A percentile compares a stretch with the other conserved stretches of the same genome.
Conservation (phyloP, 441 rosid genomes). For the Gossypium gossypioides region DNA sequence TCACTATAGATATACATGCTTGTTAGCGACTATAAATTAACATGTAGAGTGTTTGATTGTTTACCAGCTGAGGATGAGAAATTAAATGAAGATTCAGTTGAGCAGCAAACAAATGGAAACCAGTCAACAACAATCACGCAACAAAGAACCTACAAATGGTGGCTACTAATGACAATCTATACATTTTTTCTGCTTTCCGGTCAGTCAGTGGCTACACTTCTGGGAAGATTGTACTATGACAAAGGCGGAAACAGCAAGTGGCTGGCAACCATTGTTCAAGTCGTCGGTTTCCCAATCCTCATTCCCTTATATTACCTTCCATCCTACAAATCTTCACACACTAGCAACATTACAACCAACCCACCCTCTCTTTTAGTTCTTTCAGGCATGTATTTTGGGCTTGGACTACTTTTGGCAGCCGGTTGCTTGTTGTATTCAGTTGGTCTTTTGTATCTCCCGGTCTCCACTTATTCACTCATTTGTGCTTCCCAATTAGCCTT, state of each 20-base stretch:
- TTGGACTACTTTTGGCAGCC: constrained; percentile 30
- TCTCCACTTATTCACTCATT: constrained; percentile 46
- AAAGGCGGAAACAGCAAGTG: constrained; percentile 31
- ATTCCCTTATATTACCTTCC: constrained; percentile 20
- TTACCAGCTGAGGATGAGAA: constrained; percentile 15
- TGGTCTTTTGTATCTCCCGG: constrained; percentile 40
- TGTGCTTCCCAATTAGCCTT: constrained; percentile 45
- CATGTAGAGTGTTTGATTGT: background rate
- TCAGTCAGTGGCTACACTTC: constrained; percentile 22
- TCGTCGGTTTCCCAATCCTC: constrained; percentile 38
- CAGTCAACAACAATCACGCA: background rate
- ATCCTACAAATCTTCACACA: background rate
- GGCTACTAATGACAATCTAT: constrained; percentile 17
- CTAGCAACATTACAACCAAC: background rate
- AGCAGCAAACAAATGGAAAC: background rate
- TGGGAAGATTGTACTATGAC: constrained; percentile 24
- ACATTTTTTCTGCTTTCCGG: constrained; percentile 19
- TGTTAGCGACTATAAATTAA: background rate
- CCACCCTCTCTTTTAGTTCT: background rate
- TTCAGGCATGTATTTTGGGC: constrained; percentile 16
- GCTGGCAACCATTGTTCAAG: constrained; percentile 39
- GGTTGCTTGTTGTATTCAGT: constrained; percentile 26
- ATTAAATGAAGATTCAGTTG: background rate
- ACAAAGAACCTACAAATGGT: constrained; percentile 16
- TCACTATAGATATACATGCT: background rate